Evolutionary conservation across 305 asterid species (phyloP).

Genomic region (Ajuga reptans): DNA sequence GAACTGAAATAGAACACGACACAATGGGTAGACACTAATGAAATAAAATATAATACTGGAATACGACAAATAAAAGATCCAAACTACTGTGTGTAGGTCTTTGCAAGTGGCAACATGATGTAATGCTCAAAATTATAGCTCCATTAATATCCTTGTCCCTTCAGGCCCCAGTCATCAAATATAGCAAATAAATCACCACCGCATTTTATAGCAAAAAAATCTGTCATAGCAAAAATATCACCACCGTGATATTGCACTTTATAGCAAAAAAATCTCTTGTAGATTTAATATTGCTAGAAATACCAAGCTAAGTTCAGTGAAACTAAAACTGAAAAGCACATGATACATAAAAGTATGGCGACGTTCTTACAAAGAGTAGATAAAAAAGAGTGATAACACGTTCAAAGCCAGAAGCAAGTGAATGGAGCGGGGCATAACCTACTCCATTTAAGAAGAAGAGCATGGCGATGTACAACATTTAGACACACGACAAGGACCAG

Average conservation of each 20-base stretch:
- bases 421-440: slow-evolving; percentile 2
- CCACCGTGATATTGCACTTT: background rate
- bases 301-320: background rate
- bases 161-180: background rate
- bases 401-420: slow-evolving; percentile 3
- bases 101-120: too few relatives aligned
- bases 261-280: background rate
- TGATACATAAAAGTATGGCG: background rate
- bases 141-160: background rate
- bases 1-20: too few relatives aligned
- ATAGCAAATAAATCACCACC: too few relatives aligned
- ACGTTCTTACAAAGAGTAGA: background rate
- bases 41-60: too few relatives aligned
- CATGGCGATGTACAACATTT: slow-evolving; percentile 14
- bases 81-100: too few relatives aligned
- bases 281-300: background rate
- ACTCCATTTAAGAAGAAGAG: slow-evolving; percentile 6
- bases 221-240: too few relatives aligned
- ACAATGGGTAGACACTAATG: too few relatives aligned
- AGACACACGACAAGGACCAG: slow-evolving; percentile 1
- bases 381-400: background rate
- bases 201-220: too few relatives aligned
- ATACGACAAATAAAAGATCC: too few relatives aligned
- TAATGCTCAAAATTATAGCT: background rate
- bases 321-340: background rate